These are phyloP conservation scores for Neurospora sp. DNA, from an alignment of 495 filamentous ascomycete genomes.

Conservation along the genomic window DNA sequence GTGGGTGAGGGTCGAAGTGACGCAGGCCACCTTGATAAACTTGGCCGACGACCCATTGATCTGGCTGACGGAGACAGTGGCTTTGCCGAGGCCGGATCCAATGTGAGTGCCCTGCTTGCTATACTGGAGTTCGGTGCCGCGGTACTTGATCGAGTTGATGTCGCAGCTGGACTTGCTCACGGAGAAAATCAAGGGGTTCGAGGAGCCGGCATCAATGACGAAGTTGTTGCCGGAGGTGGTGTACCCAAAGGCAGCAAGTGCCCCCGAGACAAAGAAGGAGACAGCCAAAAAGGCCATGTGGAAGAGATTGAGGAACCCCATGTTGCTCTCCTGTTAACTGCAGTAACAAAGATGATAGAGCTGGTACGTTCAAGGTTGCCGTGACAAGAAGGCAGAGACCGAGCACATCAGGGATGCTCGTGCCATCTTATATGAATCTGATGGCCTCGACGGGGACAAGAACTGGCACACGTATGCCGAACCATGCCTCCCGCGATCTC, in stretches of 20 bases:
- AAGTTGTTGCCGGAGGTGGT: constrained; percentile 34
- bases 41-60: constrained; percentile 21
- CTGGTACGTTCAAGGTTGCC: not conserved
- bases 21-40: constrained; percentile 54
- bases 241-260: constrained; percentile 31
- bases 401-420: not conserved
- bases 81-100: constrained; percentile 49
- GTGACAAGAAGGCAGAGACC: not conserved
- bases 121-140: constrained; percentile 48
- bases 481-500: constrained; percentile 3
- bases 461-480: not conserved
- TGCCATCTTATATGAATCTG: not conserved
- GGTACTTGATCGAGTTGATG: constrained; percentile 52
- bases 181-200: constrained; percentile 45
- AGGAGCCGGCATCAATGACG: constrained; percentile 44
- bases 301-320: constrained; percentile 11
- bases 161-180: constrained; percentile 49
- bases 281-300: constrained; percentile 15
- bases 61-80: constrained; percentile 43
- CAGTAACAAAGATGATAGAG: not conserved
- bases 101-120: constrained; percentile 43
- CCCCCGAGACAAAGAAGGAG: constrained; percentile 25
- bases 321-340: constrained; percentile 5
- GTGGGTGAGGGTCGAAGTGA: constrained; percentile 49
- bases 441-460: not conserved